Percentiles rank a stretch among this genome's conserved stretches.
Evolutionary conservation across 805 yeast species (phyloP).

Genomic region (Nakazawaea wyomingensis): DNA sequence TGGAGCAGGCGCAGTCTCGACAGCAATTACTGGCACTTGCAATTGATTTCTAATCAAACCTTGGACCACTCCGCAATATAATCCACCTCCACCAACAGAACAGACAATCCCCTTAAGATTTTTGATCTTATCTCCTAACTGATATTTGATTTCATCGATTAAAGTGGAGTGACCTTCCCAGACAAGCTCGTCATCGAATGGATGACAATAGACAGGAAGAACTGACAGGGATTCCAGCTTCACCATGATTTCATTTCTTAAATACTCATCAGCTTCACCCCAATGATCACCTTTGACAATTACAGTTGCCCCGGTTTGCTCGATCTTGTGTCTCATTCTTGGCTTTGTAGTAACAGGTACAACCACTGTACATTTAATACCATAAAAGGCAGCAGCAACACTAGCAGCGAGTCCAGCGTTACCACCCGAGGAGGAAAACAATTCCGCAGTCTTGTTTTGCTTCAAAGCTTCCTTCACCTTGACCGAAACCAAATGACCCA

Average conservation of each 20-base stretch:
- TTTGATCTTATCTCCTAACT: conserved; percentile 11
- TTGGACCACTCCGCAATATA: conserved; percentile 45
- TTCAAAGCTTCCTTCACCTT: conserved; percentile 25
- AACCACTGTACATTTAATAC: conserved; percentile 51
- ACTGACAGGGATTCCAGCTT: conserved; percentile 15
- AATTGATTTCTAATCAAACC: conserved; percentile 35
- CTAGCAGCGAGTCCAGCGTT: conserved; percentile 55
- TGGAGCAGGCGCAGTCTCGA: conserved; percentile 62
- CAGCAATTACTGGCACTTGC: conserved; percentile 37
- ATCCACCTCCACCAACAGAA: conserved; percentile 56
- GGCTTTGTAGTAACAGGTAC: conserved; percentile 47
- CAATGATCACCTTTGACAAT: conserved; percentile 40
- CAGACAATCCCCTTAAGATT: conserved; percentile 43
- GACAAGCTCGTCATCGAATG: conserved; percentile 43
- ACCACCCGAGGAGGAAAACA: conserved; percentile 52
- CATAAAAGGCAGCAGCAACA: conserved; percentile 33
- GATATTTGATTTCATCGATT: conserved; percentile 35
- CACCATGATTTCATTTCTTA: conserved; percentile 27
- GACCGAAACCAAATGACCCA: conserved; percentile 40
- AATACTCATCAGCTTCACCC: conserved; percentile 46
- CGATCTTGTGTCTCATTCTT: conserved; percentile 40
- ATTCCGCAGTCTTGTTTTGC: conserved; percentile 28
- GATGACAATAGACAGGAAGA: conserved; percentile 47
- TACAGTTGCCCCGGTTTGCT: conserved; percentile 45
- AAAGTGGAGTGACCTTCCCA: conserved; percentile 52